Base-by-base conservation (phyloP, 1,284 basidiomycete species). In the Cryptococcus sp. region DNA sequence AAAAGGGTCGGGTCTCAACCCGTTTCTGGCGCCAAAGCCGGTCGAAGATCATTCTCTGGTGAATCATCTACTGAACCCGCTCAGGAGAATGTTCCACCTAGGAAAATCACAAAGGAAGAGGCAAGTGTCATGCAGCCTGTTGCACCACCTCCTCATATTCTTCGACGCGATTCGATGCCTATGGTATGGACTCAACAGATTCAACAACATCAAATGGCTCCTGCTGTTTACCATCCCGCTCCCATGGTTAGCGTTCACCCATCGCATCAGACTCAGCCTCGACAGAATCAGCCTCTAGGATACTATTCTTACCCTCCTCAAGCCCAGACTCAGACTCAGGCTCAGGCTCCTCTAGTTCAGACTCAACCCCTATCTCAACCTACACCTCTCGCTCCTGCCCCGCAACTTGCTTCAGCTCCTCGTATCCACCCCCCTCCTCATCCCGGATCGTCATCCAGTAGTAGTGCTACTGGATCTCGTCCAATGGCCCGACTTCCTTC, bases 351-450 rank as follows among this genome's bases (percentile, higher is more conserved):
- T 7, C 54, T 64, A 16, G 56, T 65, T 14, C 63, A 54, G n/a
- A 48, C 65, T 11, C 66, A 65, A 41, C 64, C 66, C 21, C 61
- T 63, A 34, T 62, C 61, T 43, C 45, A 49, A 28, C 25, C 44
- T 23, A 49, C 42, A 42, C 42, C 36, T 44, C 32, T 28, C 46
- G 25, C 11, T 9, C 49, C 21, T 16, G 45, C 28, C 23, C 25
- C 28, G 25, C 48, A 16, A 19, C 46, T 53, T 9, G 46, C 31
- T 16, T 47, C 52, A 22, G 23, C 46, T 7, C 45, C 61, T 41
- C 49, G 62, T 11, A 53, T 64, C 19, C 65, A 66, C 55, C 66
- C 64, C 16, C 63, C 64, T 45, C 66, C 64, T 51, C 56, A 63
- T 44, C 61, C 62, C 14, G 59, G 56, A 7, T 40, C 25, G 13